phyloP scores from a whole-genome alignment of 768 basidiomycete genomes.

The Collybiopsis luxurians region DNA sequence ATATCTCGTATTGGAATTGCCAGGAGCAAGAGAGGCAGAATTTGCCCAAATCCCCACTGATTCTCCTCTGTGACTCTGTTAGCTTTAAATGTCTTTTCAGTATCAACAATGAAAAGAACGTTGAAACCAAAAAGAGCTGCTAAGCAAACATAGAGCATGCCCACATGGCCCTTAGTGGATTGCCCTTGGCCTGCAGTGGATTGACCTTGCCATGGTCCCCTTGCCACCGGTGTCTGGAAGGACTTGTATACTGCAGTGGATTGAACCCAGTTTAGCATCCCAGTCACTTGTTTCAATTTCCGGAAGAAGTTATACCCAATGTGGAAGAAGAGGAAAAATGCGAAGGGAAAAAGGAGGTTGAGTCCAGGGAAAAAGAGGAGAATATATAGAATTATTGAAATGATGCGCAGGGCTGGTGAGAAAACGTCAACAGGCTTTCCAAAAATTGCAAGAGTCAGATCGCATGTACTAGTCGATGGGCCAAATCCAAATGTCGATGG shows the following conservation, averaged over 20 bases:
- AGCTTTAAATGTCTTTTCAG: not conserved
- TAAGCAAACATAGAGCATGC: not conserved
- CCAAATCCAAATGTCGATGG: slow-evolving; percentile 11
- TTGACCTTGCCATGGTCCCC: too few species aligned
- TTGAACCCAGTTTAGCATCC: too few species aligned
- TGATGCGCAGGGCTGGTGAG: slow-evolving; percentile 7
- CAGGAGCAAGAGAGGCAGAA: slow-evolving; percentile 17
- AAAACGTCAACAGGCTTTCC: not conserved
- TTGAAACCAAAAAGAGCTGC: not conserved
- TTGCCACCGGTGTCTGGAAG: too few species aligned
- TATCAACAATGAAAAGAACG: not conserved
- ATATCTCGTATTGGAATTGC: slow-evolving; percentile 16
- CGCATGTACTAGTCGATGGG: not conserved
- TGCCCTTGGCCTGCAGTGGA: too few species aligned
- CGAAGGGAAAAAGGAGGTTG: slow-evolving; percentile 9
- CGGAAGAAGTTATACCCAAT: slow-evolving; percentile 2
- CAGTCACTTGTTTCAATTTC: too few species aligned
- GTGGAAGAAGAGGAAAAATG: slow-evolving; percentile 14
- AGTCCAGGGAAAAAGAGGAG: slow-evolving; percentile 15
- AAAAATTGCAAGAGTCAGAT: not conserved
- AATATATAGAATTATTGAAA: slow-evolving; percentile 17
- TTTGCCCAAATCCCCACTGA: slow-evolving; percentile 19
- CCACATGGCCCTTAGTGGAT: not conserved
- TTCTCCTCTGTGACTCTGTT: slow-evolving; percentile 4
- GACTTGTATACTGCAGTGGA: too few species aligned